These are phyloP conservation scores for Abelmoschus esculentus DNA, from an alignment of 345 rosid species.

Conservation along the genomic window DNA sequence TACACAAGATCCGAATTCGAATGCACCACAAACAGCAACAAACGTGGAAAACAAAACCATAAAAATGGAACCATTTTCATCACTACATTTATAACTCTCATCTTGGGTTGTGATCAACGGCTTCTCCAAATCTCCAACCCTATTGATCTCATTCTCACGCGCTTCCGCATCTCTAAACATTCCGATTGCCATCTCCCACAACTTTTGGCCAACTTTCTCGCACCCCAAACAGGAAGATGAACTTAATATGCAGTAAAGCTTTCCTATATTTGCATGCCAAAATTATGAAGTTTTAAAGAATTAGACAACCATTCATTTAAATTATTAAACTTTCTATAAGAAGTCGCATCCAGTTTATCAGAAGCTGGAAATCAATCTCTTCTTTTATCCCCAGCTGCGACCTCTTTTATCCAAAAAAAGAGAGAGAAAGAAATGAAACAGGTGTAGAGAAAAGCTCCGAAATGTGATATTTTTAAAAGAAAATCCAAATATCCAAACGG, in stretches of 20 bases:
- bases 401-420: neutral
- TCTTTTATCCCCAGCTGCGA: neutral
- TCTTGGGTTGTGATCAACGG: constrained; percentile 32
- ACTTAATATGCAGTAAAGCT: neutral
- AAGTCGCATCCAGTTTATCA: neutral
- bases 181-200: constrained; percentile 34
- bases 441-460: neutral
- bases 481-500: neutral
- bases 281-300: neutral
- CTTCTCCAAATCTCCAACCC: constrained; percentile 34
- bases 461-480: neutral
- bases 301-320: neutral
- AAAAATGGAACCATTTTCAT: constrained; percentile 34
- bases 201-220: neutral
- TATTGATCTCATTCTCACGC: constrained; percentile 39
- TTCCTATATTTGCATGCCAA: too few relatives aligned
- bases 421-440: too few relatives aligned
- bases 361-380: neutral
- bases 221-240: neutral
- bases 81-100: constrained; percentile 15
- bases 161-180: constrained; percentile 5
- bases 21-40: constrained; percentile 84
- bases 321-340: neutral
- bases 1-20: constrained; percentile 89
- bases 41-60: constrained; percentile 73